These are phyloP conservation scores for Clarireedia monteithiana DNA, from an alignment of 2,329 filamentous ascomycete species.

Conservation along the genomic window DNA sequence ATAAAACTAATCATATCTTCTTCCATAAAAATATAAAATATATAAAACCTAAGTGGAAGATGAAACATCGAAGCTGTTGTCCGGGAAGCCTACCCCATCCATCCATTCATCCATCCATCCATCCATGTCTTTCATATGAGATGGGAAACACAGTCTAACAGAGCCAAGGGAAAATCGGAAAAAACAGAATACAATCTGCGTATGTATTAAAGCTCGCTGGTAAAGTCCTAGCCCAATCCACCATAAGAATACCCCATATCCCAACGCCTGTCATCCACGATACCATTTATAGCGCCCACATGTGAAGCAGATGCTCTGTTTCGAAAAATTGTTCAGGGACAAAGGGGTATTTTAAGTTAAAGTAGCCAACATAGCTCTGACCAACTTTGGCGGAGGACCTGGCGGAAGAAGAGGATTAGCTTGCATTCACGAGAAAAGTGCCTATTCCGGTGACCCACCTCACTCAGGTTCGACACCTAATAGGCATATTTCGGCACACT, in stretches of 20 bases:
- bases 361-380: conserved; percentile 65
- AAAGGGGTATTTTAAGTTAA: conserved; percentile 43
- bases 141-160: conserved; percentile 4
- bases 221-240: neutral
- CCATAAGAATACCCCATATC: neutral
- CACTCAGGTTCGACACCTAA: conserved; percentile 27
- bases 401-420: conserved; percentile 21
- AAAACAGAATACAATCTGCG: neutral
- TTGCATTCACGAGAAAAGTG: conserved; percentile 8
- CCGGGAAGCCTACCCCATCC: neutral
- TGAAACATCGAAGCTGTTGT: too few species aligned
- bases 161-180: too few species aligned
- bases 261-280: neutral
- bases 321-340: neutral
- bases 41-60: neutral
- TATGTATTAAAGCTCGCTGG: neutral
- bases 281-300: neutral
- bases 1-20: neutral
- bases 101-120: neutral
- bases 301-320: neutral
- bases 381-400: conserved; percentile 56
- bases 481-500: conserved; percentile 63
- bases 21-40: neutral
- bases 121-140: neutral
- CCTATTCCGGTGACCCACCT: conserved; percentile 22